These are phyloP conservation scores for Lasiosphaeriaceae sp. DNA, from an alignment of 495 filamentous ascomycete genomes.

Conservation along the genomic window DNA sequence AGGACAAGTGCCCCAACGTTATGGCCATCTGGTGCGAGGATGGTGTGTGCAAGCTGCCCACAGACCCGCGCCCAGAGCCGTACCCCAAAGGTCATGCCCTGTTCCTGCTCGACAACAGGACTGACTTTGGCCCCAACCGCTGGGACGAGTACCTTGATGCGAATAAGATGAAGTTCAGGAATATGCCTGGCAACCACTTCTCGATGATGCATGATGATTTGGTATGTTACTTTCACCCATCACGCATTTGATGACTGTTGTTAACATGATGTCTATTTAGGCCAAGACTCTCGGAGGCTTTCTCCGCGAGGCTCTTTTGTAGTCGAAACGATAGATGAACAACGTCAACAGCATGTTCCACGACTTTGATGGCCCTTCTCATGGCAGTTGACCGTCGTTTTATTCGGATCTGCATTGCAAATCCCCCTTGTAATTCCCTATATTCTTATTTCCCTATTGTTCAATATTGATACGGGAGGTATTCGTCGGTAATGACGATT, in stretches of 20 bases:
- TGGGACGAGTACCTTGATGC: slow-evolving; percentile 73
- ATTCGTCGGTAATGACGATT: background rate
- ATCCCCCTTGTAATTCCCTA: background rate
- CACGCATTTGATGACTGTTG: background rate
- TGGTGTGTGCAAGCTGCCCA: slow-evolving; percentile 68
- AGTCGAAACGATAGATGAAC: background rate
- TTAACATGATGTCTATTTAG: slow-evolving; percentile 12
- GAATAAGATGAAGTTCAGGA: slow-evolving; percentile 56
- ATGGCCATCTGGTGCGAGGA: slow-evolving; percentile 76
- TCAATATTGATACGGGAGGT: background rate
- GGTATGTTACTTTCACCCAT: slow-evolving; percentile 33
- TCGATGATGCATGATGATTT: slow-evolving; percentile 63
- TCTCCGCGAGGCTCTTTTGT: slow-evolving; percentile 32
- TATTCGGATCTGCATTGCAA: background rate
- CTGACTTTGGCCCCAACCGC: slow-evolving; percentile 71
- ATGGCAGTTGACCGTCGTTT: background rate
- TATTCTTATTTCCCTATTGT: background rate
- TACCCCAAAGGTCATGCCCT: slow-evolving; percentile 67
- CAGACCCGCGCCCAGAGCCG: slow-evolving; percentile 66
- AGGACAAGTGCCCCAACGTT: slow-evolving; percentile 57
- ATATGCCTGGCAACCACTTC: slow-evolving; percentile 68
- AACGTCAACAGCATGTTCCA: background rate
- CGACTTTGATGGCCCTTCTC: background rate
- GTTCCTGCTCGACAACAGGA: slow-evolving; percentile 75
- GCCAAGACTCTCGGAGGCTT: slow-evolving; percentile 40